phyloP scores from a whole-genome alignment of 2,329 filamentous ascomycete genomes.

The Colletotrichum caudatum region DNA sequence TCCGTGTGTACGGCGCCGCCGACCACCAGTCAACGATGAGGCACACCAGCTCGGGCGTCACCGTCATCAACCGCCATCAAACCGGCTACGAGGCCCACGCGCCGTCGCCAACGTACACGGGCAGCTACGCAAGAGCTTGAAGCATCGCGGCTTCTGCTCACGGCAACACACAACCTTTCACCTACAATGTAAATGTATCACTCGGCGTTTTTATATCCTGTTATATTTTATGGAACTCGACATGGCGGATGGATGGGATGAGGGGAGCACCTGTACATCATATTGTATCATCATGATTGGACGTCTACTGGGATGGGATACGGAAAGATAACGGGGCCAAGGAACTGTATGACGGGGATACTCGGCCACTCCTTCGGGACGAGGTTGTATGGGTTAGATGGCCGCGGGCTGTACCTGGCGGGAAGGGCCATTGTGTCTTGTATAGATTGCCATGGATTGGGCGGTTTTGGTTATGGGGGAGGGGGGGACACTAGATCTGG shows the following conservation, averaged over 20 bases:
- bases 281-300: conserved; percentile 21
- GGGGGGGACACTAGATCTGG: not conserved
- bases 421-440: not conserved
- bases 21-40: conserved; percentile 46
- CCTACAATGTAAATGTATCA: conserved; percentile 11
- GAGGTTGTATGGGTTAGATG: not conserved
- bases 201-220: not conserved
- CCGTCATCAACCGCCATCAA: conserved; percentile 51
- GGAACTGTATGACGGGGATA: not conserved
- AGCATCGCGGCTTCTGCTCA: not conserved
- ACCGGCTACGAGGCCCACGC: conserved; percentile 48
- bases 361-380: not conserved
- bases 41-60: conserved; percentile 45
- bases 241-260: not conserved
- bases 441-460: not conserved
- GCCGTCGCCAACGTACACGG: conserved; percentile 47
- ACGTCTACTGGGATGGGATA: not conserved
- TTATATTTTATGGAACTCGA: not conserved
- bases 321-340: conserved; percentile 1
- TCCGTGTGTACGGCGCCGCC: conserved; percentile 51
- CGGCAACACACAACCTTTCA: not conserved
- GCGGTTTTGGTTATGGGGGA: not conserved
- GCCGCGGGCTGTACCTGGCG: not conserved
- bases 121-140: conserved; percentile 42
- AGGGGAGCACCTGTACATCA: conserved; percentile 15